Conservation (phyloP, 1,139 yeast genomes). For the Geotrichum candidum region DNA sequence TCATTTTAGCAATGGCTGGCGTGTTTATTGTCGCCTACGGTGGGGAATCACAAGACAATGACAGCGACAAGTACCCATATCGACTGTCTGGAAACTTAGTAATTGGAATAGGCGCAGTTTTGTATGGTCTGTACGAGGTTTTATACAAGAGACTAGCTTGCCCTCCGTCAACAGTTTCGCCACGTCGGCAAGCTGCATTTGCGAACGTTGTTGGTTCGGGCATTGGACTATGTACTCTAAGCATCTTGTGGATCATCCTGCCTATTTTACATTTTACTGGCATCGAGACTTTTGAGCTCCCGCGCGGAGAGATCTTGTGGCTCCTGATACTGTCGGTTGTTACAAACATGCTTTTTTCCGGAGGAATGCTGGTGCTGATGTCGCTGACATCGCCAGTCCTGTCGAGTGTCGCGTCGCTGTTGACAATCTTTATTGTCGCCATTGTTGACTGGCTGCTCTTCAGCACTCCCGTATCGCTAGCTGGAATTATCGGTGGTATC, state of each 20-base stretch:
- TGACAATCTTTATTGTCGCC: conserved; percentile 77
- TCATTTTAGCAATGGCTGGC: conserved; percentile 63
- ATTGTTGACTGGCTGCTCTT: conserved; percentile 70
- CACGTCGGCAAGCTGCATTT: conserved; percentile 51
- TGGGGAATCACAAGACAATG: conserved; percentile 38
- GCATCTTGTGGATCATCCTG: conserved; percentile 47
- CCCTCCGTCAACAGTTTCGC: conserved; percentile 58
- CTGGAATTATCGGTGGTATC: conserved; percentile 38
- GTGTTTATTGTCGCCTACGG: conserved; percentile 77
- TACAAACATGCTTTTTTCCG: conserved; percentile 64
- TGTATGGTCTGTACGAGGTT: conserved; percentile 83
- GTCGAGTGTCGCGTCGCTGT: conserved; percentile 72
- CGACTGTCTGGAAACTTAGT: conserved; percentile 65
- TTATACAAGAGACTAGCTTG: conserved; percentile 70
- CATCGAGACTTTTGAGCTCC: conserved; percentile 54
- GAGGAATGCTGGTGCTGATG: conserved; percentile 70
- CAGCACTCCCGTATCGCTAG: conserved; percentile 42
- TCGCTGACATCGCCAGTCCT: conserved; percentile 82
- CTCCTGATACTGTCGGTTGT: conserved; percentile 43
- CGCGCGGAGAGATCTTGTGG: conserved; percentile 42
- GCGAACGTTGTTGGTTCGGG: conserved; percentile 51
- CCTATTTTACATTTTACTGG: conserved; percentile 49
- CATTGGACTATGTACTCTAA: conserved; percentile 55
- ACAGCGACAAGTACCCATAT: conserved; percentile 45
- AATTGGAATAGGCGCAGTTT: conserved; percentile 70